Conservation (phyloP, 768 basidiomycete species). For the Filobasidium floriforme region DNA sequence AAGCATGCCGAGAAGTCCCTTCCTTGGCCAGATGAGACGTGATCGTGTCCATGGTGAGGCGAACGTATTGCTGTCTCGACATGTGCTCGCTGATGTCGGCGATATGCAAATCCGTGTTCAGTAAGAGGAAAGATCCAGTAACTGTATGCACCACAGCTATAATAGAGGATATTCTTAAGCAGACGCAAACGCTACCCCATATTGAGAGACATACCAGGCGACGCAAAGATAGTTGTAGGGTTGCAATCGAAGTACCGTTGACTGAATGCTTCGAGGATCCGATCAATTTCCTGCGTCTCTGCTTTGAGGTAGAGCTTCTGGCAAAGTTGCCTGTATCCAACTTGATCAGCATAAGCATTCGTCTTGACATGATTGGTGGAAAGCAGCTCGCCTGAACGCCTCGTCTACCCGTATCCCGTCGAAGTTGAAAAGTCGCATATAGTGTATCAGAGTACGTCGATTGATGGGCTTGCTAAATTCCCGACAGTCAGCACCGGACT, state of each 20-base stretch:
- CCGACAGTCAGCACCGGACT: background rate
- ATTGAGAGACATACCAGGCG: conserved; percentile 58
- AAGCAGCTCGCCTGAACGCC: conserved; percentile 67
- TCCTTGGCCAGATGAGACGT: conserved; percentile 59
- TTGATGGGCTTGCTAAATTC: conserved; percentile 64
- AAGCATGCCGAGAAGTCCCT: conserved; percentile 38
- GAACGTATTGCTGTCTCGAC: conserved; percentile 85
- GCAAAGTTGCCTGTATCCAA: conserved; percentile 62
- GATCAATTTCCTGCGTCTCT: conserved; percentile 95
- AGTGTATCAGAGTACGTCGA: conserved; percentile 64
- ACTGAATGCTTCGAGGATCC: conserved; percentile 87
- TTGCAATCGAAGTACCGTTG: conserved; percentile 88
- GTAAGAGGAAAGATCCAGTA: conserved; percentile 79
- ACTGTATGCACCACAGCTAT: conserved; percentile 90
- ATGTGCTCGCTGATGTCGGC: conserved; percentile 81
- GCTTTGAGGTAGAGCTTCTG: conserved; percentile 87
- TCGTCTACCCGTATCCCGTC: conserved; percentile 68
- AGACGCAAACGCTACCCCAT: background rate
- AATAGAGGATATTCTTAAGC: conserved; percentile 3
- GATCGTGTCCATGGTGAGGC: conserved; percentile 81
- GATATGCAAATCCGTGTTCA: conserved; percentile 96
- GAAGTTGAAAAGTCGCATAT: conserved; percentile 87
- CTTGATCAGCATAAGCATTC: background rate
- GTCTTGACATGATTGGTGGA: background rate
- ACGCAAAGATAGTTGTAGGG: conserved; percentile 68